phyloP scores from a whole-genome alignment of 176 grass and related monocot species.

The Eragrostis nindensis region DNA sequence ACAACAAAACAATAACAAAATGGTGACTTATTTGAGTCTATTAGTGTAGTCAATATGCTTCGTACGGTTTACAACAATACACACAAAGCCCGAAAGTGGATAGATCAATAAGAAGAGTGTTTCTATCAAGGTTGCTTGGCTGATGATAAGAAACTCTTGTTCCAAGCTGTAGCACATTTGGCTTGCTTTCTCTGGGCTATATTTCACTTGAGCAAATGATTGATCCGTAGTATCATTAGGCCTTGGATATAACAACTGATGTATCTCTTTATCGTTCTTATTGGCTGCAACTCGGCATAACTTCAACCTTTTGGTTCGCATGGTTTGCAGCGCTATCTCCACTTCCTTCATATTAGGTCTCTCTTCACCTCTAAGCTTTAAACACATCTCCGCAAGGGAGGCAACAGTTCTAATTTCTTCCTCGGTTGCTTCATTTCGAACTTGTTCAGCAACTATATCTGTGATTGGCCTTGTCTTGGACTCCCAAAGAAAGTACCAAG shows the following conservation, averaged over 20 bases:
- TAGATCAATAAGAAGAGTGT: too few relatives aligned
- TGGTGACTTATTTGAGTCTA: too few relatives aligned
- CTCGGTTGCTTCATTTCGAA: conserved; percentile 1
- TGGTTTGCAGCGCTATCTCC: neutral
- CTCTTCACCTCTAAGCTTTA: conserved; percentile 7
- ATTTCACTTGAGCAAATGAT: too few relatives aligned
- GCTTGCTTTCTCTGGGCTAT: too few relatives aligned
- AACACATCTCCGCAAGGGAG: neutral
- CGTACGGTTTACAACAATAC: too few relatives aligned
- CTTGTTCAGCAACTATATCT: neutral
- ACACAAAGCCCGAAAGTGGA: too few relatives aligned
- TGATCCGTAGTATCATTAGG: neutral
- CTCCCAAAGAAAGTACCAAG: conserved; percentile 2
- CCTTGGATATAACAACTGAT: neutral
- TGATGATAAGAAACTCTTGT: neutral
- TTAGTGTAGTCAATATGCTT: too few relatives aligned
- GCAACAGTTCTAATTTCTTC: neutral
- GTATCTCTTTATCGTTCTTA: neutral
- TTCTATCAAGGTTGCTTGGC: too few relatives aligned
- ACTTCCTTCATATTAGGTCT: conserved; percentile 28
- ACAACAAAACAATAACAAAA: too few relatives aligned
- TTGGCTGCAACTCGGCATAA: neutral
- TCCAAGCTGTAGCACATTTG: neutral
- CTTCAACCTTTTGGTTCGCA: neutral
- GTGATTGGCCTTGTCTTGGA: neutral